A percentile compares a stretch with the other conserved stretches of the same genome.
These are phyloP conservation scores for Mitragyna speciosa DNA, from an alignment of 257 asterid genomes.

Conservation along the genomic window DNA sequence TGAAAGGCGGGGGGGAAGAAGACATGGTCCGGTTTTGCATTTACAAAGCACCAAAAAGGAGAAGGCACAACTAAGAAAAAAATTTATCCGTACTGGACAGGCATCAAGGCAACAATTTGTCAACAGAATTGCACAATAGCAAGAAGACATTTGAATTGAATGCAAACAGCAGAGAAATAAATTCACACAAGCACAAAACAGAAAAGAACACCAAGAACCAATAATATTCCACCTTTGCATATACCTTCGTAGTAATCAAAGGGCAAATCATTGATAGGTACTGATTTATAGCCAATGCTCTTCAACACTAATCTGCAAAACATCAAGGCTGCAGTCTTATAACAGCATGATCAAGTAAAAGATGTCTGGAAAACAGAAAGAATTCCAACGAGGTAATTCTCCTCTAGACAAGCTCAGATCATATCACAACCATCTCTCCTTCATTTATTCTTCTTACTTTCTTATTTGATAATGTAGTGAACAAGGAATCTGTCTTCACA, in stretches of 20 bases:
- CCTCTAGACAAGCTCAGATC: not conserved
- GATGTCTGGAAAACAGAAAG: not conserved
- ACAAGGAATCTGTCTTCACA: not conserved
- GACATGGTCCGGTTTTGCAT: too few species aligned
- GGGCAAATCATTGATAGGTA: slow-evolving; percentile 68
- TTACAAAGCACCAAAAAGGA: not conserved
- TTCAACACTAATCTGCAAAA: slow-evolving; percentile 70
- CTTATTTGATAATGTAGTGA: not conserved
- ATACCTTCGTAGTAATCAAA: slow-evolving; percentile 65
- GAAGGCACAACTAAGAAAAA: not conserved
- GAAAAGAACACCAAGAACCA: not conserved
- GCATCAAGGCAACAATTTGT: not conserved
- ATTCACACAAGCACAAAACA: not conserved
- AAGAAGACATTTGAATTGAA: not conserved
- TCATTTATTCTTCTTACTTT: slow-evolving; percentile 3
- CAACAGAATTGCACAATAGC: not conserved
- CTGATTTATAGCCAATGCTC: slow-evolving; percentile 90
- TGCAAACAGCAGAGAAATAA: not conserved
- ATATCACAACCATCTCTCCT: not conserved
- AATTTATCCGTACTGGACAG: not conserved
- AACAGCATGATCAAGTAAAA: not conserved
- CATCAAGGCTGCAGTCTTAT: slow-evolving; percentile 6
- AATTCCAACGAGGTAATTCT: not conserved
- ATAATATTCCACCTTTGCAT: slow-evolving; percentile 1
- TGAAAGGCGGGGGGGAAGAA: too few species aligned